Evolutionary conservation across 2,329 filamentous ascomycete genomes (phyloP), one percentile per base, ranked within the genome.

Genomic region (Escovopsis weberi): DNA sequence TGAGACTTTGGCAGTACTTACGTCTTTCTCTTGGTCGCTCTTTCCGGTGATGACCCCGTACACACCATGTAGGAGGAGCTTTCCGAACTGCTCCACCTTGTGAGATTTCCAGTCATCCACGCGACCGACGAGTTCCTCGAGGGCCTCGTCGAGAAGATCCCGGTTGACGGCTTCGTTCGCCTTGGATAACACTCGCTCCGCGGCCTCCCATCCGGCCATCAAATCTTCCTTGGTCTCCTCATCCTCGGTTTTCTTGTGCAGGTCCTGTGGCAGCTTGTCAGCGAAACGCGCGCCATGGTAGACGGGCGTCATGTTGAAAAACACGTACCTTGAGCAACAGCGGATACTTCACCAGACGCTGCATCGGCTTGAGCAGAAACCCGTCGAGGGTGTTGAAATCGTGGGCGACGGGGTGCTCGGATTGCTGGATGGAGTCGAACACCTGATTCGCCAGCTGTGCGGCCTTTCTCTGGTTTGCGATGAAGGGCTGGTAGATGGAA

Each of bases 81-180:
- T 82, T 35, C 91, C 91, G 54, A 98, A 95, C n/a, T 82, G 78
- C 47, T 93, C 84, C 26, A 95, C 80, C 46, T 81, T 78, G 57
- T 96, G 85, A 41, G 82, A 85, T 62, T 95, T 96, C 91, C 91
- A 98, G 59, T 98, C 91, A 55, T 96, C 91, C 1, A 98, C 89
- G 40, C 91, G 74, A 42, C 65, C 66, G 46, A 82, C 79, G 26
- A 98, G 70, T 46, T 96, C 91, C 47, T 83, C 78, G 9, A 94
- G 68, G 6, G 88, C 87, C 55, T 91, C 84, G 39, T 82, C 75
- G 41, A 93, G 72, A 41, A 95, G 75, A 56, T 94, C 86, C 40
- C 84, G 81, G 57, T 93, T 84, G 37, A 98, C 86, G 4, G 88
- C 89, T 45, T 88, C 82, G 57, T 96, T 95, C 5, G 89, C 89